Conservation (phyloP, 192 early-diverging fungal genomes). For the Cetraspora pellucida region DNA sequence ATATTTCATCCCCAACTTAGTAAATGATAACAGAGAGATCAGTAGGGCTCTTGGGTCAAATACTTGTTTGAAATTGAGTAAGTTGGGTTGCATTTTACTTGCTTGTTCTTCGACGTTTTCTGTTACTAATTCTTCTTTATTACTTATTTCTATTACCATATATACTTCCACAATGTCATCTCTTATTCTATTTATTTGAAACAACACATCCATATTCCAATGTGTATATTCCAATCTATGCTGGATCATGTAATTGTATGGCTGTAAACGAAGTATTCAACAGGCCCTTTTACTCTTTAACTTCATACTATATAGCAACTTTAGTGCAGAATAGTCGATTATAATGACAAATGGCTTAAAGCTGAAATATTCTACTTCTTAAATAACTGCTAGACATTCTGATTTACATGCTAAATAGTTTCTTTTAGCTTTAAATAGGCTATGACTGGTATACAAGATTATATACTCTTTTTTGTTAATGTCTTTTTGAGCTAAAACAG, state of each 20-base stretch:
- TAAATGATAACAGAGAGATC: no score
- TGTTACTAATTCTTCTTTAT: no score
- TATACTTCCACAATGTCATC: no score
- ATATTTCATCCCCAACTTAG: no score
- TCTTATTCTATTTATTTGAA: not conserved
- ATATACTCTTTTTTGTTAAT: not conserved
- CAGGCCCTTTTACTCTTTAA: not conserved
- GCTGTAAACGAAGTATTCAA: not conserved
- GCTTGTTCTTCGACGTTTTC: no score
- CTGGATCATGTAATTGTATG: not conserved
- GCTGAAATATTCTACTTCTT: conserved; percentile 32
- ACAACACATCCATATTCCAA: not conserved
- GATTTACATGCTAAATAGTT: conserved; percentile 8
- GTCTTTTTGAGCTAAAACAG: not conserved
- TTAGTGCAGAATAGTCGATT: not conserved
- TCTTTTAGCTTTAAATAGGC: not conserved
- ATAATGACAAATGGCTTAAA: not conserved
- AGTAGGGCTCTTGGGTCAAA: no score
- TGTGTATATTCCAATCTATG: not conserved
- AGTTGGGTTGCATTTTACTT: no score
- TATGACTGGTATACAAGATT: not conserved
- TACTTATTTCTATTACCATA: no score
- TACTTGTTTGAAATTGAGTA: no score
- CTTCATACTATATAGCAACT: not conserved
- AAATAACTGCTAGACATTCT: conserved; percentile 12